Conservation (phyloP, 441 rosid species). For the Codiaeum variegatum region DNA sequence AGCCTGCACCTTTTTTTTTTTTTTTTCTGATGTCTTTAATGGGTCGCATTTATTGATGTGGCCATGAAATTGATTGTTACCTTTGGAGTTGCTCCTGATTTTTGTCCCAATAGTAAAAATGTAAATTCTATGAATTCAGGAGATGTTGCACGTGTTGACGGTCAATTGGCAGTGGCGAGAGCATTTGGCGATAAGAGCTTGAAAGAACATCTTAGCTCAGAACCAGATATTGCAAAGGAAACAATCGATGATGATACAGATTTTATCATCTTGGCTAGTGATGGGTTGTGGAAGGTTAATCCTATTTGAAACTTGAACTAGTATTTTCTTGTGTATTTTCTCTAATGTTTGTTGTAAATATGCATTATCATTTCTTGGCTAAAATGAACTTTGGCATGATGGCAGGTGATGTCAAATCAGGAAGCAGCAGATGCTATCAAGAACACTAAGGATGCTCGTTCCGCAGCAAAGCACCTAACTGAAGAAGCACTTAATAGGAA, state of each 20-base stretch:
- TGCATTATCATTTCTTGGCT: background rate
- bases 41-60: background rate
- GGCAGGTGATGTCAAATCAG: slow-evolving; percentile 85
- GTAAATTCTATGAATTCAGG: slow-evolving; percentile 40
- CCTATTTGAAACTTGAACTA: background rate
- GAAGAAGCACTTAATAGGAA: slow-evolving; percentile 73
- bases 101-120: background rate
- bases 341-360: background rate
- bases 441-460: slow-evolving; percentile 62
- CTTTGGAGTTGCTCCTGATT: background rate
- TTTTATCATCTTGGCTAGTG: slow-evolving; percentile 75
- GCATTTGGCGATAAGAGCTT: slow-evolving; percentile 89
- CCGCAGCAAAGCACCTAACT: slow-evolving; percentile 73
- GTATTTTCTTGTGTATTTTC: background rate
- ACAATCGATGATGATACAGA: slow-evolving; percentile 52
- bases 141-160: slow-evolving; percentile 89
- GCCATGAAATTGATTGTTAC: background rate
- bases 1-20: background rate
- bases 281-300: slow-evolving; percentile 87
- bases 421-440: slow-evolving; percentile 67
- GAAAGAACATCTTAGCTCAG: slow-evolving; percentile 84
- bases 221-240: slow-evolving; percentile 63
- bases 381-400: background rate
- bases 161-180: slow-evolving; percentile 87
- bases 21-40: background rate